phyloP scores from a whole-genome alignment of 306 rosid species.

The Hippophae rhamnoides region DNA sequence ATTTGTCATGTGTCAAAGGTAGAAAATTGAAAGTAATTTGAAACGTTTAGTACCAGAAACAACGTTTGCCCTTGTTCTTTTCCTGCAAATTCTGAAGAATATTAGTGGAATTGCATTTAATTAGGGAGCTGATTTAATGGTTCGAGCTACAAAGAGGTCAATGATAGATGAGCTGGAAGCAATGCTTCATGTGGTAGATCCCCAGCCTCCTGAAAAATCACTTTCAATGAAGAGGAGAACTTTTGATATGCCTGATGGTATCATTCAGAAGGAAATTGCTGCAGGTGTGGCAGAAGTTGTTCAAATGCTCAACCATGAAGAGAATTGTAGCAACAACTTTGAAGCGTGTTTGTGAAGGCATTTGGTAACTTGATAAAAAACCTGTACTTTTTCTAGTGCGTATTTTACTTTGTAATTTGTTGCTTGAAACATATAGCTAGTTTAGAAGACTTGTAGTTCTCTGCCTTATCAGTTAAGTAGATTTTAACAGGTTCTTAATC shows the following conservation, averaged over 20 bases:
- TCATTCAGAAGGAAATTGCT: constrained; percentile 69
- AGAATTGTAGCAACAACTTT: constrained; percentile 32
- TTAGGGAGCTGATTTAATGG: constrained; percentile 67
- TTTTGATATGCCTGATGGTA: constrained; percentile 75
- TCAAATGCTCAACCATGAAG: constrained; percentile 61
- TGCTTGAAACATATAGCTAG: too few species aligned
- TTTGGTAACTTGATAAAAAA: background rate
- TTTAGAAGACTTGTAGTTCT: too few species aligned
- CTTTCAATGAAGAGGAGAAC: constrained; percentile 66
- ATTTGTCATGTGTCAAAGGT: too few species aligned
- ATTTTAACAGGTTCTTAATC: too few species aligned
- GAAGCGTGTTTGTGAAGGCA: constrained; percentile 30
- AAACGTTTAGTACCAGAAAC: background rate
- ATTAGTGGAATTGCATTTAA: background rate
- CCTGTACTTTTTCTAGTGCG: too few species aligned
- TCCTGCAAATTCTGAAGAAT: background rate
- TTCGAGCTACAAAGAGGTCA: constrained; percentile 67
- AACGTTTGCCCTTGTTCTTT: background rate
- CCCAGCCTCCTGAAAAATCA: constrained; percentile 65
- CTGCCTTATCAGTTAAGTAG: too few species aligned
- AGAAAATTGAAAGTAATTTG: too few species aligned
- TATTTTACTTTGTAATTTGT: too few species aligned
- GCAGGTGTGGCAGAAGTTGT: constrained; percentile 80
- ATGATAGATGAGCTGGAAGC: constrained; percentile 91
- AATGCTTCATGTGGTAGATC: constrained; percentile 80